phyloP scores from a whole-genome alignment of 2,329 filamentous ascomycete species.

The Aquanectria penicillioides region DNA sequence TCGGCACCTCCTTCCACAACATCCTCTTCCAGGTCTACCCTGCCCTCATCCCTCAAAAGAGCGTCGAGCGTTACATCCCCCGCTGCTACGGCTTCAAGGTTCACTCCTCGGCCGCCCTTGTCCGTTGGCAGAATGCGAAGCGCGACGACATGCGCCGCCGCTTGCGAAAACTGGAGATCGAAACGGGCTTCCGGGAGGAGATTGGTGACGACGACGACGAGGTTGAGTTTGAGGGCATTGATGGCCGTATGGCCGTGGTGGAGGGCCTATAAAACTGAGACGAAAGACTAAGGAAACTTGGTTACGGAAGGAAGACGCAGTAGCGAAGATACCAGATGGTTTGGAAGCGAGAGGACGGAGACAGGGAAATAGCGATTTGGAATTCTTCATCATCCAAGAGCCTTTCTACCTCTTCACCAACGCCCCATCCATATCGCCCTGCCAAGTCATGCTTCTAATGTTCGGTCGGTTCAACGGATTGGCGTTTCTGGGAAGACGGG shows the following conservation, averaged over 20 bases:
- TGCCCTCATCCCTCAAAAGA: slow-evolving; percentile 86
- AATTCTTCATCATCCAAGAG: not conserved
- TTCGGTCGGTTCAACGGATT: slow-evolving; percentile 36
- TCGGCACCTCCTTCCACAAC: slow-evolving; percentile 97
- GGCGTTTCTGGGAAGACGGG: slow-evolving; percentile 40
- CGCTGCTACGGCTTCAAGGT: slow-evolving; percentile 96
- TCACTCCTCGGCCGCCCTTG: slow-evolving; percentile 86
- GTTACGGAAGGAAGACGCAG: slow-evolving; percentile 5
- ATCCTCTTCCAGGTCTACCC: slow-evolving; percentile 99
- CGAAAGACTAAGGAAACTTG: slow-evolving; percentile 8
- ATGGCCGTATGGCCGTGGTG: slow-evolving; percentile 42
- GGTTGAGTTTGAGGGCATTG: slow-evolving; percentile 51
- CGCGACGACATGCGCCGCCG: slow-evolving; percentile 85
- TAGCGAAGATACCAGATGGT: slow-evolving; percentile 14
- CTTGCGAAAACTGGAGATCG: slow-evolving; percentile 75
- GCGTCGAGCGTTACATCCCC: slow-evolving; percentile 84
- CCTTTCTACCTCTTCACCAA: slow-evolving; percentile 3
- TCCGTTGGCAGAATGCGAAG: slow-evolving; percentile 88
- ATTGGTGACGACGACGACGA: slow-evolving; percentile 66
- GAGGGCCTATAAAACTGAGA: slow-evolving; percentile 38
- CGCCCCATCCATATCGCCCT: slow-evolving; percentile 3
- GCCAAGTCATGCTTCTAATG: slow-evolving; percentile 17
- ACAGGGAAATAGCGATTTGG: slow-evolving; percentile 5
- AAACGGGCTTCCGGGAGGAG: slow-evolving; percentile 82
- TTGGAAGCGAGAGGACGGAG: slow-evolving; percentile 10